Evolutionary conservation across 2,329 filamentous ascomycete species (phyloP).

Genomic region (Pseudocercospora crystallina): DNA sequence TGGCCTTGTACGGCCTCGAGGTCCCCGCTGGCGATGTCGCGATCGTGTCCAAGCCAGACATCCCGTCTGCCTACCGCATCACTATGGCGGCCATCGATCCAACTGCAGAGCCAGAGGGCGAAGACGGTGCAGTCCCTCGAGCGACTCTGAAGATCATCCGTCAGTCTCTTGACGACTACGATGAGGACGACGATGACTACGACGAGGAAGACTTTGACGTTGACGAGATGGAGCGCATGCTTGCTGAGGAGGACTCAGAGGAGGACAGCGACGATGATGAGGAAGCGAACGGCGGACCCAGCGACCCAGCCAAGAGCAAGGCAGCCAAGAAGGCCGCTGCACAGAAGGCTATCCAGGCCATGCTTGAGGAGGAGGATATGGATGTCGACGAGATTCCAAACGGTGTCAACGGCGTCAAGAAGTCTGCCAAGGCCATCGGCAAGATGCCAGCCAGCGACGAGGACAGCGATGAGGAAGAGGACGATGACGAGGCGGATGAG

Average conservation of each 20-base stretch:
- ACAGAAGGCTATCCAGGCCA: constrained; percentile 73
- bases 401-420: constrained; percentile 63
- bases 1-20: constrained; percentile 88
- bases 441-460: constrained; percentile 59
- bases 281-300: constrained; percentile 83
- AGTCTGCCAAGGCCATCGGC: constrained; percentile 66
- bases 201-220: constrained; percentile 57
- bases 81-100: constrained; percentile 99
- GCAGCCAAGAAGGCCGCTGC: constrained; percentile 78
- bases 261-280: constrained; percentile 63
- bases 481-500: constrained; percentile 64
- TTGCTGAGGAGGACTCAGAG: constrained; percentile 53
- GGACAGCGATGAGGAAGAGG: constrained; percentile 49
- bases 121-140: constrained; percentile 57
- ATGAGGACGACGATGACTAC: constrained; percentile 65
- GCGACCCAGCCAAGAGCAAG: constrained; percentile 86
- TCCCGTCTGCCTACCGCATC: constrained; percentile 87
- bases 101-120: constrained; percentile 59
- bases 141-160: constrained; percentile 92
- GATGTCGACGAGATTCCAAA: constrained; percentile 63
- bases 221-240: constrained; percentile 54
- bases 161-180: constrained; percentile 62
- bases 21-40: constrained; percentile 82
- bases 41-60: constrained; percentile 74
- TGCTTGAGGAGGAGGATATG: constrained; percentile 71